A percentile compares a stretch with the other conserved stretches of the same genome.
phyloP scores from a whole-genome alignment of 106 monocot species.

The Dactylorhiza incarnata region DNA sequence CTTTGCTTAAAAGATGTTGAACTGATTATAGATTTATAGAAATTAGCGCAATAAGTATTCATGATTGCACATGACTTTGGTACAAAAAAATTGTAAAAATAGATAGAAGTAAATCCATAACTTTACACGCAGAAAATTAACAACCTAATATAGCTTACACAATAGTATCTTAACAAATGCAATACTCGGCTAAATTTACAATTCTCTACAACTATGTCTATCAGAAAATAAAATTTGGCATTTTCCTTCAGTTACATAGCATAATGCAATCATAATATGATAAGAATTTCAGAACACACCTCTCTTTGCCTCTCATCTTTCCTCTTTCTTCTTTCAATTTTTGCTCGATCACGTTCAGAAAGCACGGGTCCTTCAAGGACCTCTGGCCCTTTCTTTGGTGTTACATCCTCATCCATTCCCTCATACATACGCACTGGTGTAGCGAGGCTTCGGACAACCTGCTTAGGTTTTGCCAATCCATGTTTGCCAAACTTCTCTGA shows the following conservation, averaged over 20 bases:
- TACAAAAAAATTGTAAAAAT: neutral
- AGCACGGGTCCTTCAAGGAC: constrained; percentile 73
- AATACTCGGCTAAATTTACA: too few relatives aligned
- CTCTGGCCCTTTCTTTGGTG: constrained; percentile 64
- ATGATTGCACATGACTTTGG: neutral
- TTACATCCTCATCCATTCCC: constrained; percentile 80
- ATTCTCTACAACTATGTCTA: too few relatives aligned
- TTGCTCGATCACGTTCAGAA: constrained; percentile 69
- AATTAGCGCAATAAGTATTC: neutral
- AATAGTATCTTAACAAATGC: too few relatives aligned
- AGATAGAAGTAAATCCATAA: neutral
- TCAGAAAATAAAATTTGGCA: too few relatives aligned
- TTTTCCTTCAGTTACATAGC: too few relatives aligned
- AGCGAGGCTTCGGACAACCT: constrained; percentile 74
- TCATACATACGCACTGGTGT: constrained; percentile 87
- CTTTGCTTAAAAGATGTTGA: neutral
- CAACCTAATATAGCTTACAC: too few relatives aligned
- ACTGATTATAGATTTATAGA: neutral
- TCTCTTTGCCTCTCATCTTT: constrained; percentile 96
- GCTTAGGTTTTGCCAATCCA: constrained; percentile 77
- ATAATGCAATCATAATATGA: neutral
- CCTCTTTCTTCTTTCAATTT: constrained; percentile 89
- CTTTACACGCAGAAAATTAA: neutral
- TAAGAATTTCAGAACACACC: constrained; percentile 27
- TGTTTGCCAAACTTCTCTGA: constrained; percentile 91